These are phyloP conservation scores for Wickerhamiella dianesei DNA, from an alignment of 805 yeast genomes.

Conservation along the genomic window DNA sequence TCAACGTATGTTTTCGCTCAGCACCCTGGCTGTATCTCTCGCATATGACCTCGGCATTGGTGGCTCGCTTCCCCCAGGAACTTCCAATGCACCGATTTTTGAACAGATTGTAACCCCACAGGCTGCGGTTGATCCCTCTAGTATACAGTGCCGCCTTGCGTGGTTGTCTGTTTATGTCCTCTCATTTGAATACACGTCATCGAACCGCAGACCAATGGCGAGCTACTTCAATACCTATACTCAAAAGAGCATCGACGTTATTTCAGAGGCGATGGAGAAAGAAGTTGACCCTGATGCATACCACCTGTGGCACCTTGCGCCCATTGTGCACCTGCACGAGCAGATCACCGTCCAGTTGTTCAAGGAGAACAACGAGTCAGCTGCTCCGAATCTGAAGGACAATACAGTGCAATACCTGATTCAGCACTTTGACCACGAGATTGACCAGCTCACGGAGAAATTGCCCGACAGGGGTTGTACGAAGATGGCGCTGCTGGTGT, in stretches of 20 bases:
- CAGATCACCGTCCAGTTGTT: constrained; percentile 27
- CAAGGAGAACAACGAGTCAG: constrained; percentile 31
- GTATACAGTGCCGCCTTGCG: constrained; percentile 37
- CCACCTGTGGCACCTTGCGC: constrained; percentile 30
- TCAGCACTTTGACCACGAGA: constrained; percentile 36
- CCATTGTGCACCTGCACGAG: constrained; percentile 45
- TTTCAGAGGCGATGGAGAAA: constrained; percentile 30
- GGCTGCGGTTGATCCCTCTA: constrained; percentile 28
- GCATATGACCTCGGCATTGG: constrained; percentile 66
- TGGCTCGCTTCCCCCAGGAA: constrained; percentile 29
- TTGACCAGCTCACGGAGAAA: constrained; percentile 25
- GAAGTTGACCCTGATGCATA: constrained; percentile 3
- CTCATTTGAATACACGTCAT: constrained; percentile 30
- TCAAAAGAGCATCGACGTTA: constrained; percentile 39
- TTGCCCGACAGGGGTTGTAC: neutral
- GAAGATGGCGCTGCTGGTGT: constrained; percentile 36
- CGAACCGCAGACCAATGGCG: constrained; percentile 48
- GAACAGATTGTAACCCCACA: constrained; percentile 28
- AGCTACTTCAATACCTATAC: constrained; percentile 36
- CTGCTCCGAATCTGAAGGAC: constrained; percentile 25
- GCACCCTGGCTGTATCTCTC: constrained; percentile 49
- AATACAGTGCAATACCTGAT: constrained; percentile 31
- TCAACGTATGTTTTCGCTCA: constrained; percentile 60
- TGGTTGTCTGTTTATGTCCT: constrained; percentile 24
- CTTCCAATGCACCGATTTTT: constrained; percentile 18